These are phyloP conservation scores for Isabelozyma pseudorhagii DNA, from an alignment of 805 yeast species.

Conservation along the genomic window DNA sequence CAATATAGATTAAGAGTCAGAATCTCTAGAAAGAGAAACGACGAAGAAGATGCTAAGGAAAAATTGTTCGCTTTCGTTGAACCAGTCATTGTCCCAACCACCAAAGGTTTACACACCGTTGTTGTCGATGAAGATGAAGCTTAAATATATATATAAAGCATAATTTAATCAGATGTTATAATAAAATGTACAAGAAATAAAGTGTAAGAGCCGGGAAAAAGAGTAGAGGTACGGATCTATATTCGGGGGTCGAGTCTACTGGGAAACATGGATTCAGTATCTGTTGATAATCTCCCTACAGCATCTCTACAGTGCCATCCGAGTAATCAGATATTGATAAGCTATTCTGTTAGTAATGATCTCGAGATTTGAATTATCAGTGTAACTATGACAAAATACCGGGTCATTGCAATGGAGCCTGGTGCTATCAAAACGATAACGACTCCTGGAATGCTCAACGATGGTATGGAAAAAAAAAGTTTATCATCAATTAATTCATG, in stretches of 20 bases:
- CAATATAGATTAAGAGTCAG: constrained; percentile 97
- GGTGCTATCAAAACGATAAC: constrained; percentile 53
- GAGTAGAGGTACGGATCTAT: no score
- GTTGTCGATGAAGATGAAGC: constrained; percentile 86
- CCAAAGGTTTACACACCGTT: constrained; percentile 97
- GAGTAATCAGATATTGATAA: no score
- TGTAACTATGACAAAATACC: constrained; percentile 89
- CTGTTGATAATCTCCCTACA: no score
- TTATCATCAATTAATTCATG: constrained; percentile 27
- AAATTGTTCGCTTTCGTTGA: constrained; percentile 97
- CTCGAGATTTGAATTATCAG: constrained; percentile 41
- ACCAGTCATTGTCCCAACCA: constrained; percentile 90
- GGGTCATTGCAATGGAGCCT: constrained; percentile 49
- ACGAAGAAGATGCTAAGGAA: constrained; percentile 98
- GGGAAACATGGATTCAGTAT: no score
- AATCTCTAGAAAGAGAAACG: constrained; percentile 99
- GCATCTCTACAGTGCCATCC: no score
- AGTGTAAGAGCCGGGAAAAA: no score
- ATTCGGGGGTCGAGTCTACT: no score
- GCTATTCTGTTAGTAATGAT: constrained; percentile 1
- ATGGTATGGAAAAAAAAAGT: constrained; percentile 28
- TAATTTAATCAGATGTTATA: background rate
- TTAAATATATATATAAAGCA: constrained; percentile 16
- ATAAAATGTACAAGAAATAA: background rate
- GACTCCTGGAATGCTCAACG: constrained; percentile 34